Percentiles rank a stretch among this genome's conserved stretches.
Evolutionary conservation across 2,329 filamentous ascomycete species (phyloP).

Genomic region (Xylaria digitata): DNA sequence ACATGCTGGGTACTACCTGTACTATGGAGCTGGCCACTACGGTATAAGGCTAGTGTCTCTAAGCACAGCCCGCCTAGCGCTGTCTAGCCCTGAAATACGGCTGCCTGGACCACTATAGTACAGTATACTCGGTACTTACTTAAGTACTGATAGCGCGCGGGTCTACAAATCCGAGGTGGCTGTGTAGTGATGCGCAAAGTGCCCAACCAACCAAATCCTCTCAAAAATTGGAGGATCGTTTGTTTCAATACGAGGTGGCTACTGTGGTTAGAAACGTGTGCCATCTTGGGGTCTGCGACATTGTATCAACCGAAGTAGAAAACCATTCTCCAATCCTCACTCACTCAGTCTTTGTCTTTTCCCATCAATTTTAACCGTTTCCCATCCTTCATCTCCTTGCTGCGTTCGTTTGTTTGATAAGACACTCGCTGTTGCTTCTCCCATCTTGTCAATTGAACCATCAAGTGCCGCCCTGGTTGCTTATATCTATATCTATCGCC

Average conservation of each 20-base stretch:
- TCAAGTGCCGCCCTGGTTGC: no score
- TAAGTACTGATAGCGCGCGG: slow-evolving; percentile 26
- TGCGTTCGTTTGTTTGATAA: not conserved
- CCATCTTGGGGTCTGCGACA: not conserved
- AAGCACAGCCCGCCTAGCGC: no score
- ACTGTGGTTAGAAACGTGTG: not conserved
- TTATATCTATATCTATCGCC: not conserved
- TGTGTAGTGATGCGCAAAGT: slow-evolving; percentile 31
- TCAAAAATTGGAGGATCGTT: slow-evolving; percentile 3
- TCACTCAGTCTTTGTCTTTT: not conserved
- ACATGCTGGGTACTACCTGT: no score
- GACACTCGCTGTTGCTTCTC: not conserved
- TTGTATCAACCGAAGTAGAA: slow-evolving; percentile 10
- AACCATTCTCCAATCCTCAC: not conserved
- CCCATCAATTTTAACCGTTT: not conserved
- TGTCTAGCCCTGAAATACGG: not conserved
- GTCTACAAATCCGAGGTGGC: slow-evolving; percentile 16
- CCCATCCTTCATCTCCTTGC: not conserved
- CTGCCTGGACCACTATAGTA: not conserved
- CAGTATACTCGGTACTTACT: no score
- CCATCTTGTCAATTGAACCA: not conserved
- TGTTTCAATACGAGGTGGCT: slow-evolving; percentile 33
- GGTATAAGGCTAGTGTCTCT: no score
- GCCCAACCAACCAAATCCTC: slow-evolving; percentile 26
- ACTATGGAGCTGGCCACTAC: no score